Percentiles rank a stretch among this genome's conserved stretches.
These are phyloP conservation scores for Beauveria rudraprayagi DNA, from an alignment of 2,329 filamentous ascomycete genomes.

Conservation along the genomic window DNA sequence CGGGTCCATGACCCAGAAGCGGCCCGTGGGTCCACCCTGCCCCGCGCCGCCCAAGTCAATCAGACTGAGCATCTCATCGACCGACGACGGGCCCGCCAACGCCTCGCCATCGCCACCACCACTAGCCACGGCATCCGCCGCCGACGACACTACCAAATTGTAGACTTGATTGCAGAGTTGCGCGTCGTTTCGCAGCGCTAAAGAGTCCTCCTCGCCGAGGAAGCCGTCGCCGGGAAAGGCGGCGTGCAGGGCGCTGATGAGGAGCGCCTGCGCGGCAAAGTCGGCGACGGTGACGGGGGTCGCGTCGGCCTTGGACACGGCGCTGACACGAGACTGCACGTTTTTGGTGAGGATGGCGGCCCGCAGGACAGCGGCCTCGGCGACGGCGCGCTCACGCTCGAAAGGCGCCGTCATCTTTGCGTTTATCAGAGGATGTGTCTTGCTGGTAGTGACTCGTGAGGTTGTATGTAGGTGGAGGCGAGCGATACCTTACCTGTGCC, in stretches of 20 bases:
- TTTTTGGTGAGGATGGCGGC: conserved; percentile 50
- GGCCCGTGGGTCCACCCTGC: conserved; percentile 25
- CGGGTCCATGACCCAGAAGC: conserved; percentile 56
- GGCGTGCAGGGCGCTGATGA: conserved; percentile 47
- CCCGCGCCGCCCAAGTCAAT: conserved; percentile 50
- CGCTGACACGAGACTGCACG: conserved; percentile 34
- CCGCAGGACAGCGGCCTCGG: conserved; percentile 41
- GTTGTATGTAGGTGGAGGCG: not conserved
- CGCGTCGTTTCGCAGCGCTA: conserved; percentile 40
- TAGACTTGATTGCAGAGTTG: conserved; percentile 45
- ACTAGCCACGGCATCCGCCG: conserved; percentile 6
- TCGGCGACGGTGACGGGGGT: conserved; percentile 57
- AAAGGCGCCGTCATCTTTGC: conserved; percentile 18
- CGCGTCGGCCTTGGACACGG: conserved; percentile 48
- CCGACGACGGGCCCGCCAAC: conserved; percentile 33
- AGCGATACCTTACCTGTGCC: not conserved
- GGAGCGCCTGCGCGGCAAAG: conserved; percentile 54
- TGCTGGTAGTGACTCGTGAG: not conserved
- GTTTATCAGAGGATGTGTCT: not conserved
- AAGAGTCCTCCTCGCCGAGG: conserved; percentile 53
- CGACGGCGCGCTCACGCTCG: conserved; percentile 24
- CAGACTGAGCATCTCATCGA: conserved; percentile 50
- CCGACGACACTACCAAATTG: conserved; percentile 37
- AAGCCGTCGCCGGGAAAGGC: conserved; percentile 49
- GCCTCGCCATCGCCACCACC: not conserved